Conservation (phyloP, 805 yeast species). For the Candida khao-thaluensis region DNA sequence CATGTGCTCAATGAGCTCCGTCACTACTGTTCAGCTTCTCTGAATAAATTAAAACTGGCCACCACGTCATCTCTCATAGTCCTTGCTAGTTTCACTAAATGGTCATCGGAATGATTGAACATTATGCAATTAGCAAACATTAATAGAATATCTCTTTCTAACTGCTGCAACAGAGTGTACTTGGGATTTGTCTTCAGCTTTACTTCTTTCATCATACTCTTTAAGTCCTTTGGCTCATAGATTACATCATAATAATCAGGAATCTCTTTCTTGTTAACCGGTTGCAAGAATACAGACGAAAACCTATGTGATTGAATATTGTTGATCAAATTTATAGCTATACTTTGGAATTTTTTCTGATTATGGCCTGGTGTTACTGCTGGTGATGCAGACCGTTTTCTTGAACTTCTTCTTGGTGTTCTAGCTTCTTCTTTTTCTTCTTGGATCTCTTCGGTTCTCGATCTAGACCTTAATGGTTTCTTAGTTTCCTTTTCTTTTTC, state of each 20-base stretch:
- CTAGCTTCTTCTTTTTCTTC: slow-evolving; percentile 11
- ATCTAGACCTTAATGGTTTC: not conserved
- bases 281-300: slow-evolving; percentile 70
- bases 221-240: slow-evolving; percentile 65
- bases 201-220: slow-evolving; percentile 56
- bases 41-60: slow-evolving; percentile 54
- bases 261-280: slow-evolving; percentile 67
- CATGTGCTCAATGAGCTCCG: too few species aligned
- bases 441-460: slow-evolving; percentile 6
- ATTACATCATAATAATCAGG: slow-evolving; percentile 65
- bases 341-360: slow-evolving; percentile 54
- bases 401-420: slow-evolving; percentile 14
- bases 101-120: slow-evolving; percentile 70
- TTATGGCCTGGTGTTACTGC: slow-evolving; percentile 23
- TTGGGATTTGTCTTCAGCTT: slow-evolving; percentile 39
- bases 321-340: slow-evolving; percentile 60
- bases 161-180: slow-evolving; percentile 56
- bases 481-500: slow-evolving; percentile 6
- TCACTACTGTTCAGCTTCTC: slow-evolving; percentile 33
- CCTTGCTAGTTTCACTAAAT: slow-evolving; percentile 57
- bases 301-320: slow-evolving; percentile 69
- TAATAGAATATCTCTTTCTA: slow-evolving; percentile 66
- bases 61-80: slow-evolving; percentile 72
- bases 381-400: slow-evolving; percentile 20
- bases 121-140: slow-evolving; percentile 85